Evolutionary conservation across 1,284 basidiomycete species (phyloP), one percentile per base, ranked within the genome.

Genomic region (Leccinum subrobustum): DNA sequence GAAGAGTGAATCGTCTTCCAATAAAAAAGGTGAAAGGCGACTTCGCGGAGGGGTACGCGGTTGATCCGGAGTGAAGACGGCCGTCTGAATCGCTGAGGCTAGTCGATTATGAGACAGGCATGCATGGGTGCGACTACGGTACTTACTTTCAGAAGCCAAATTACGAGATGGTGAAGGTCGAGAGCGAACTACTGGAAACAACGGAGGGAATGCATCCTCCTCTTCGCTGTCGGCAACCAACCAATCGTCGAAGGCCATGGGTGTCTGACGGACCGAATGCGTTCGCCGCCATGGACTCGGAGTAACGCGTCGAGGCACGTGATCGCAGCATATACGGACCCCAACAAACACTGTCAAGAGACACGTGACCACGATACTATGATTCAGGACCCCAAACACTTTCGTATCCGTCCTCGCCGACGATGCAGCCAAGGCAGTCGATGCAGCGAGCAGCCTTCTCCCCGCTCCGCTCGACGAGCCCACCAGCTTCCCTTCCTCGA

Each of bases 161-260:
- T 51, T 44, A 29, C 29, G 52, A 16, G 18, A 25, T 16, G 33
- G 35, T 9, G 54, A 42, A 8, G 33, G 33, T 37, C 31, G 18
- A 20, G 35, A 20, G 6, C 4, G 20, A 42, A 54, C 35, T 20
- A 23, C 27, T 39, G 29, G 37, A 0, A 44, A 44, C 18, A 44
- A 20, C 18, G 42, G 42, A 44, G 20, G 58, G 11, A 58, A 59
- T 16, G 0, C 33, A 33, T 44, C 64, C 50, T 73, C 71, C 35
- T 66, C 73, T 54, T 73, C 71, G 56, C 71, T 75, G 63, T 75
- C 71, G 12, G 65, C 63, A 3, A 73, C 73, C 4, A 67, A 47
- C 71, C 70, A 72, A 52, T 64, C 61, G 1, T 64, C 31, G 47
- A n/a, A 18, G 12, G 54, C 33, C 65, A 71, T 72, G 52, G 33